phyloP scores from a whole-genome alignment of 139 green algal genomes.

The Closterium sp. region DNA sequence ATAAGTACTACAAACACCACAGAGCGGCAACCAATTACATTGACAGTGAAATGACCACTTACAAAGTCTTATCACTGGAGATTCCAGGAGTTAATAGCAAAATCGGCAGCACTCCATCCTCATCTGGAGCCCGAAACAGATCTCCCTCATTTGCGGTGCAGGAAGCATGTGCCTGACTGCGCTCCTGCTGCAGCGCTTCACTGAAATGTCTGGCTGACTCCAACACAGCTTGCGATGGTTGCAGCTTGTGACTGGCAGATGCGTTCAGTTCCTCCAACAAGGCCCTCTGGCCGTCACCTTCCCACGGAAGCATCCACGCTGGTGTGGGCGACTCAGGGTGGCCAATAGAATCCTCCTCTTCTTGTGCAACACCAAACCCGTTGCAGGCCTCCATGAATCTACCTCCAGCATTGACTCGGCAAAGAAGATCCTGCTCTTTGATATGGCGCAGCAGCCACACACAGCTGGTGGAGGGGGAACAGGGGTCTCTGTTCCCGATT shows the following conservation, averaged over 20 bases:
- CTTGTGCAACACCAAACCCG: not conserved
- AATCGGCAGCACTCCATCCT: not conserved
- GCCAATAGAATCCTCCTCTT: not conserved
- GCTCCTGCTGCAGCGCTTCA: no score
- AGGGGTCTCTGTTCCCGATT: not conserved
- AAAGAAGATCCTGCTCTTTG: not conserved
- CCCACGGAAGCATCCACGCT: not conserved
- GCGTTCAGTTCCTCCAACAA: not conserved
- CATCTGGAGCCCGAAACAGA: not conserved
- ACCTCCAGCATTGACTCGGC: not conserved
- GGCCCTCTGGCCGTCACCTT: not conserved
- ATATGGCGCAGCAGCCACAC: not conserved
- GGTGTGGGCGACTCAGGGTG: not conserved
- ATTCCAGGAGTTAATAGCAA: not conserved
- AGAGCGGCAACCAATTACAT: no score
- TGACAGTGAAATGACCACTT: no score
- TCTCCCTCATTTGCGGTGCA: no score
- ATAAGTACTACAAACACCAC: not conserved
- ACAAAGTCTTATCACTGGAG: not conserved
- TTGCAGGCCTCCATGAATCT: not conserved
- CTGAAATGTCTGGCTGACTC: not conserved
- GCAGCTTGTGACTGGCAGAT: not conserved
- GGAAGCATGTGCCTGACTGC: no score
- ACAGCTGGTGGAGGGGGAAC: not conserved
- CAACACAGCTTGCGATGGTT: no score